These are phyloP conservation scores for Teunomyces cretensis DNA, from an alignment of 805 yeast species.

Conservation along the genomic window DNA sequence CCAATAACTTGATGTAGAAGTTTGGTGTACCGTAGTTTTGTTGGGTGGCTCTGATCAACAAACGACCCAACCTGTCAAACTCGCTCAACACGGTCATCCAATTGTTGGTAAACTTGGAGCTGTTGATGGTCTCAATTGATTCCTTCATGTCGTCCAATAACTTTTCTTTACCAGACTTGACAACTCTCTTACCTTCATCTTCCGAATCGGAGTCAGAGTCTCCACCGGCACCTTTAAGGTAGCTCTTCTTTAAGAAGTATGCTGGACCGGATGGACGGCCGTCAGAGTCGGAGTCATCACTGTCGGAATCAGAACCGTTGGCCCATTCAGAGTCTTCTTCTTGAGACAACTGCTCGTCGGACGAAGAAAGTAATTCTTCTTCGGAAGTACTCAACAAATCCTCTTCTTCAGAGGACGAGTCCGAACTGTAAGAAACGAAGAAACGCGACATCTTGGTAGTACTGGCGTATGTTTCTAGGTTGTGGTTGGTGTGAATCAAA, in stretches of 20 bases:
- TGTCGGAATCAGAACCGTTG: conserved; percentile 32
- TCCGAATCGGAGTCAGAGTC: conserved; percentile 50
- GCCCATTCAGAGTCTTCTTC: conserved; percentile 54
- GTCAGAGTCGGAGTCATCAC: conserved; percentile 32
- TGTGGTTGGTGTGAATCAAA: conserved; percentile 15
- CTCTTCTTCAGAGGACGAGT: conserved; percentile 53
- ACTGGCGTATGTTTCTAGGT: neutral
- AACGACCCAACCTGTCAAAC: conserved; percentile 74
- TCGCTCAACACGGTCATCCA: conserved; percentile 76
- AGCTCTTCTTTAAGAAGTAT: conserved; percentile 53
- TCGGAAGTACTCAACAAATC: conserved; percentile 54
- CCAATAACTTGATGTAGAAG: conserved; percentile 64
- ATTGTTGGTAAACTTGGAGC: conserved; percentile 66
- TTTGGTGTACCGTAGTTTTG: conserved; percentile 75
- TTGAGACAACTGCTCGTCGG: conserved; percentile 41
- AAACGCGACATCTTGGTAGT: conserved; percentile 78
- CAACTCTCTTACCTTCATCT: conserved; percentile 78
- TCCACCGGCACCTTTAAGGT: conserved; percentile 40
- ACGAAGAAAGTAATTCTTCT: conserved; percentile 56
- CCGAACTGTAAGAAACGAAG: conserved; percentile 66
- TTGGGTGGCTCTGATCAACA: conserved; percentile 67
- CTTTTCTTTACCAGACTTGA: conserved; percentile 92
- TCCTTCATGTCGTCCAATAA: conserved; percentile 81
- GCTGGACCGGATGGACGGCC: conserved; percentile 49
- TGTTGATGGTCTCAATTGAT: conserved; percentile 64